phyloP scores from a whole-genome alignment of 148 eudicot species.

The Chenopodium formosanum region DNA sequence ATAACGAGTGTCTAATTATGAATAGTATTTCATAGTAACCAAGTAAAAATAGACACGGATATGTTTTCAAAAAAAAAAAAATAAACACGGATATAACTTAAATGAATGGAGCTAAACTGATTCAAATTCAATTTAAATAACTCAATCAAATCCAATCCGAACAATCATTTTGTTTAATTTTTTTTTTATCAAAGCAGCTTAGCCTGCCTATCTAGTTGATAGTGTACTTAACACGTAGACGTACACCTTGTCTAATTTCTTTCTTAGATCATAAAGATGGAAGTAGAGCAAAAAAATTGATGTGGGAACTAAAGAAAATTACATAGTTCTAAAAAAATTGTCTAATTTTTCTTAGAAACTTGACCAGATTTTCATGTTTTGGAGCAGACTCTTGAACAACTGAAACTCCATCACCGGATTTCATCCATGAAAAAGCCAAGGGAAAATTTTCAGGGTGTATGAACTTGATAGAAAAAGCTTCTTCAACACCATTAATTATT shows the following conservation, averaged over 20 bases:
- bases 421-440: constrained; percentile 29
- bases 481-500: constrained; percentile 29
- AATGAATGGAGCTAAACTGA: no score
- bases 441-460: constrained; percentile 22
- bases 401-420: neutral
- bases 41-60: neutral
- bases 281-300: neutral
- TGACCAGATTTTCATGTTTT: constrained; percentile 27
- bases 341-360: constrained; percentile 22
- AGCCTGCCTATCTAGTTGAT: neutral
- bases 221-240: neutral
- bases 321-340: constrained; percentile 15
- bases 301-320: neutral
- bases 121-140: neutral
- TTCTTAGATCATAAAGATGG: neutral
- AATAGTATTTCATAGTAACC: no score
- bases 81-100: neutral
- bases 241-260: neutral
- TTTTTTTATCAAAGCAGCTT: no score
- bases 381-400: constrained; percentile 22
- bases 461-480: constrained; percentile 25
- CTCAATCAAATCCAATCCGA: no score
- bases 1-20: no score
- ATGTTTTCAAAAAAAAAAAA: no score
- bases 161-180: no score